Base-by-base conservation (phyloP, 305 asterid species). In the Caryopteris hybrid region DNA sequence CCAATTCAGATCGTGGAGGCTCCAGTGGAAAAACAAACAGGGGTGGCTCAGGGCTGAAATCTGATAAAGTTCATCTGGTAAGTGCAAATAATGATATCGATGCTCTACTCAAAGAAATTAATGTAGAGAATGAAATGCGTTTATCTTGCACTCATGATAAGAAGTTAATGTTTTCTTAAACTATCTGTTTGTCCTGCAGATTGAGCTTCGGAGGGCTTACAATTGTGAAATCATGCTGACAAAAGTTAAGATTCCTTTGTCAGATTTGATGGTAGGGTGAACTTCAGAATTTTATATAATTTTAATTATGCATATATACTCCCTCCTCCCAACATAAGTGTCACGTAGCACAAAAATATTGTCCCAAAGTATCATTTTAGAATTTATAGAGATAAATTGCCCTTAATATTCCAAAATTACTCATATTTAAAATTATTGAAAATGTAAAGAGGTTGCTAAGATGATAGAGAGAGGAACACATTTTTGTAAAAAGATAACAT, bases 201-300 rank as follows among this genome's bases (percentile, higher is more conserved):
- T 92, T 76, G 96, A 89, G 71, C 94, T 83, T 52, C 75, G 96
- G 66, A 84, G 97, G 80, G 96, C 98, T 18, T 84, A 89, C 81
- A 92, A 92, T 65, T 92, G 98, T 60, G 98, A 92, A 76, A 92
- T 92, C 66, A 92, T 92, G 98, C 87, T 92, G 66, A 73, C 96
- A 46, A 92, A 92, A 83, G 90, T 92, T 56, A 92, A 92, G 86
- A 86, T 92, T 71, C 98, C 98, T 18, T 66, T 92, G 79, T 63
- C 95, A 14, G 96, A 88, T 67, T 76, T 92, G 81, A 79, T 83
- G 98, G 98, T 92, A 82, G 65, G 82, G 63, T 71, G 25, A 59
- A 73, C 61, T 64, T 62, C 54, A 36, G 25, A 6, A 21, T 8
- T n/a, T 55, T 53, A 29, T 46, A 14, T 39, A 38, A 8, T 46